Base-by-base conservation (phyloP, 305 asterid genomes). In the Fraxinus albicans region DNA sequence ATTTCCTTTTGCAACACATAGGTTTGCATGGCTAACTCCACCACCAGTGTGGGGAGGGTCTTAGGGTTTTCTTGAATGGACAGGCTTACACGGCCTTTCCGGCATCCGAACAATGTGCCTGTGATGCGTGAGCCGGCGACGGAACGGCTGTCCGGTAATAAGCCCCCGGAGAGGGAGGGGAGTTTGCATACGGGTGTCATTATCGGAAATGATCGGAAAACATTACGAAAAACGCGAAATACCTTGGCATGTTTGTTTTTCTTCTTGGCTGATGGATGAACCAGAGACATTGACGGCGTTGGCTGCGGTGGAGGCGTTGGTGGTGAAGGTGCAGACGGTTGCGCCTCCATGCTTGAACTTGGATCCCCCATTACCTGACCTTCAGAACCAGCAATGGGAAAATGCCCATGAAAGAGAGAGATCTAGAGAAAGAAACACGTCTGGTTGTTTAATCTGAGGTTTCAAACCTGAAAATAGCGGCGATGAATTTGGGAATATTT, bases 11-110 rank as follows among this genome's bases (percentile, higher is more conserved):
- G 98, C 70, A 96, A 84, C 0, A 78, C 88, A 5, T 89, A 86
- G 0, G 98, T 96, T 82, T 94, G 98, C 92, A 94, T 90, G 77
- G 92, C 97, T 17, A 96, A 89, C 85, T 96, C 99, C 76, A 96
- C 86, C 42, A 96, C 97, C 76, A 84, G 79, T 2, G 90, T 86
- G 0, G 99, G 99, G 12, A 96, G 80, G 25, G 97, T 91, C 27
- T 85, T 80, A 0, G 98, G 84, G 72, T 78, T 92, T 82, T 96
- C 99, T 72, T 96, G 99, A 3, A 96, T 81, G n/a, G 99, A 92
- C 13, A 96, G 92, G 89, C 93, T 94, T 2, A 92, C 97, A 2
- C 98, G 94, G 17, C 98, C 98, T 77, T 91, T 94, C 0, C 98
- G 88, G 83, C 86, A 91, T 1, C 99, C 97, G 63, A 94, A 95